Base-by-base conservation (phyloP, 345 rosid species). In the Citrus trifoliata region DNA sequence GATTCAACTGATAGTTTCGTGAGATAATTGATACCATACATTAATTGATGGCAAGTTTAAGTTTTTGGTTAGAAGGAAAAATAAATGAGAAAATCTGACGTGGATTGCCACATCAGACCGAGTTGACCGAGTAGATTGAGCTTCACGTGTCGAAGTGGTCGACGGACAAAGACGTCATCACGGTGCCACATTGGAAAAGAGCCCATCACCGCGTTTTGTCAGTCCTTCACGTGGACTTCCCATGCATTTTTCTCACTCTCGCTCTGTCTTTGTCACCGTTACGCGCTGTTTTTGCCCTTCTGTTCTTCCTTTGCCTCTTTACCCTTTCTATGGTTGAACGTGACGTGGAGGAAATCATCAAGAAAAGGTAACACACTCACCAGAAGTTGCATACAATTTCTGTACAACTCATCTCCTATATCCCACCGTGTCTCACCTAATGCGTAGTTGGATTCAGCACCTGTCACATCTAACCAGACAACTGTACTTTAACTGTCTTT, bases 211-310 rank as follows among this genome's bases (percentile, higher is more conserved):
- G 65, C 65, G 19, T 35, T 78, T 76, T 83, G 84, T 80, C 86
- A 85, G 88, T 42, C 37, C 33, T 78, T 82, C 88, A 82, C 88
- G 77, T 85, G 88, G 74, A 74, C 78, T 60, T 77, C 74, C 67
- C 80, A 59, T 75, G 80, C 83, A 71, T 46, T 70, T 7, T 19
- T 56, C 28, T 38, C 30, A 33, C 7, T 42, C 67, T 30, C 18
- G 19, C 27, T 2, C 16, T 3, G 35, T 16, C 51, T 42, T 42
- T 13, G 51, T 46, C 51, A 3, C 5, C 3, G 1, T 13, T 46
- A 3, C 16, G 18, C 18, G 4, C 18, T 10, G 16, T 0, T 42
- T 42, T 5, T 35, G 48, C 53, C 46, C 32, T 42, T 35, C 2
- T 19, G 2, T 6, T 0, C 38, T 3, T 53, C 7, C 3, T 4